A percentile compares a stretch with the other conserved stretches of the same genome.
Evolutionary conservation across 2,329 filamentous ascomycete species (phyloP).

Genomic region (Fusarium continuum): DNA sequence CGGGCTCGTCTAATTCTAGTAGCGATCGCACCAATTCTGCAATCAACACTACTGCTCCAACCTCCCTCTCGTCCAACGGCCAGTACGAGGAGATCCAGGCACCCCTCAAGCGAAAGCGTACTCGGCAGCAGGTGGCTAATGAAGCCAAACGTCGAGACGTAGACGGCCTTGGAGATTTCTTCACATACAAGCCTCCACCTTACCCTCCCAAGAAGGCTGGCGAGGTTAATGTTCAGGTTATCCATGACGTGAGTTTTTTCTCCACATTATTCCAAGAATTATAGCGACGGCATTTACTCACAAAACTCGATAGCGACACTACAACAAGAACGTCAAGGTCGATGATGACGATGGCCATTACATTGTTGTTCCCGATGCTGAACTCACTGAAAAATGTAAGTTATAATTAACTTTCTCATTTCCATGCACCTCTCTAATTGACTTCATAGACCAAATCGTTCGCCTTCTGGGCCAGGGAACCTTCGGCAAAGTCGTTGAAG

Average conservation of each 20-base stretch:
- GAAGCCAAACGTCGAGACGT: slow-evolving; percentile 82
- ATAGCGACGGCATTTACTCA: slow-evolving; percentile 15
- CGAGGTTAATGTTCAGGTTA: slow-evolving; percentile 72
- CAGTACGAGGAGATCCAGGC: slow-evolving; percentile 71
- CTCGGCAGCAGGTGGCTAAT: slow-evolving; percentile 81
- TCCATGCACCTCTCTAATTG: background rate
- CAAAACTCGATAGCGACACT: slow-evolving; percentile 43
- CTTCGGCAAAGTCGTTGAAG: slow-evolving; percentile 97
- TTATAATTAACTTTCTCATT: slow-evolving; percentile 32
- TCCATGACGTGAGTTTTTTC: slow-evolving; percentile 66
- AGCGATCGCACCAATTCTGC: slow-evolving; percentile 85
- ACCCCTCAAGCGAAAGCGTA: slow-evolving; percentile 92
- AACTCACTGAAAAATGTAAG: slow-evolving; percentile 90
- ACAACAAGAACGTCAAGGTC: slow-evolving; percentile 73
- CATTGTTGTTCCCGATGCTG: slow-evolving; percentile 86
- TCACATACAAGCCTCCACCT: slow-evolving; percentile 85
- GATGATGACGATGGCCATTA: slow-evolving; percentile 99
- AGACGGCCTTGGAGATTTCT: slow-evolving; percentile 74
- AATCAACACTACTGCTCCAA: slow-evolving; percentile 86
- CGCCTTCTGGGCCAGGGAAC: slow-evolving; percentile 95
- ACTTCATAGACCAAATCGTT: slow-evolving; percentile 78
- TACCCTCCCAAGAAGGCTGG: slow-evolving; percentile 90
- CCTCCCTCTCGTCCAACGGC: slow-evolving; percentile 73
- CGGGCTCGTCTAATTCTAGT: slow-evolving; percentile 78
- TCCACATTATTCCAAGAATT: background rate